Base-by-base conservation (phyloP, 75 land plant genomes). In the Gnetum montanum region DNA sequence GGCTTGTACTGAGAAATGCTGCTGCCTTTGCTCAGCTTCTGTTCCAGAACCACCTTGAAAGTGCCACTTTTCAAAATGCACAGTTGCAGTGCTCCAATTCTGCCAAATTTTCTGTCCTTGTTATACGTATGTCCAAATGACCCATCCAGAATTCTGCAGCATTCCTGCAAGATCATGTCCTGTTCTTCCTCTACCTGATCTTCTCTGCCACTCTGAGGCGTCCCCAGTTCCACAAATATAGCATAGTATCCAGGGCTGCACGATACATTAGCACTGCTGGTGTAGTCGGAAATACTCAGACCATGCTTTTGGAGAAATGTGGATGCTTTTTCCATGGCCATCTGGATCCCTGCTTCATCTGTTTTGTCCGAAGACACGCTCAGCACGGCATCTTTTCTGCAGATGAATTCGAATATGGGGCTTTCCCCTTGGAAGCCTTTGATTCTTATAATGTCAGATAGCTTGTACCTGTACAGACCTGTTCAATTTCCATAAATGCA, bases 381-480 rank as follows among this genome's bases (percentile, higher is more conserved):
- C n/a, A n/a, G n/a, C n/a, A n/a, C n/a, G n/a, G n/a, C n/a, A n/a
- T n/a, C n/a, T n/a, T n/a, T n/a, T n/a, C n/a, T n/a, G n/a, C n/a
- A n/a, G n/a, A n/a, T n/a, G n/a, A n/a, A n/a, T n/a, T n/a, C n/a
- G n/a, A n/a, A n/a, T n/a, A n/a, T n/a, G n/a, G n/a, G n/a, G n/a
- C n/a, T n/a, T n/a, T n/a, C n/a, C n/a, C n/a, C n/a, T n/a, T n/a
- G n/a, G n/a, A n/a, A n/a, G n/a, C n/a, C n/a, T n/a, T n/a, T n/a
- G n/a, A n/a, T n/a, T n/a, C n/a, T n/a, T n/a, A n/a, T n/a, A n/a
- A n/a, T n/a, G n/a, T n/a, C n/a, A n/a, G n/a, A n/a, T n/a, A n/a
- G n/a, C n/a, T 25, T 0, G 27, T 48, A 48, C 50, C 50, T 26
- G 13, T 48, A 48, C 24, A 26, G 50, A 48, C 50, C 29, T 48